These are phyloP conservation scores for Pelargonium australe DNA, from an alignment of 441 rosid species.

Conservation along the genomic window DNA sequence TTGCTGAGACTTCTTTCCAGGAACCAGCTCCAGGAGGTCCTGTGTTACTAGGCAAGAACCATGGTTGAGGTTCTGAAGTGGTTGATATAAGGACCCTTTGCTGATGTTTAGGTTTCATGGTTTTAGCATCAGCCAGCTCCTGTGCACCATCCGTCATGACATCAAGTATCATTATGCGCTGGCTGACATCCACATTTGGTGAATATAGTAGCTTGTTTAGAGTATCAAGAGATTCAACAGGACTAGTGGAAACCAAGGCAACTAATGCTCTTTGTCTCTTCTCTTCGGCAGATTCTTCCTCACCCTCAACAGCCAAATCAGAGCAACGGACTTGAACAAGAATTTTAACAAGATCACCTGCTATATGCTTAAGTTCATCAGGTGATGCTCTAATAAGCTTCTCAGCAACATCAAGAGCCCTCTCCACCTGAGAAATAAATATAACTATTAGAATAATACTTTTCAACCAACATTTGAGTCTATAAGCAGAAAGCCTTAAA, in stretches of 20 bases:
- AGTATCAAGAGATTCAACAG: constrained; percentile 68
- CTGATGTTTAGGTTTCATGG: constrained; percentile 47
- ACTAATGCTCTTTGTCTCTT: constrained; percentile 82
- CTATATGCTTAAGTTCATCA: constrained; percentile 75
- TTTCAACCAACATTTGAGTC: constrained; percentile 11
- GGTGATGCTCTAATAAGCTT: constrained; percentile 92
- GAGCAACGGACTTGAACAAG: constrained; percentile 91
- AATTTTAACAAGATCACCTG: constrained; percentile 71
- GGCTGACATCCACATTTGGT: constrained; percentile 84
- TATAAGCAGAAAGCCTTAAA: not conserved
- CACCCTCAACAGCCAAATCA: constrained; percentile 79
- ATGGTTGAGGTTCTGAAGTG: constrained; percentile 75
- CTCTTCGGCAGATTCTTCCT: constrained; percentile 95
- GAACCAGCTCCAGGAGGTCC: constrained; percentile 61
- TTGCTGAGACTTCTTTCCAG: constrained; percentile 75
- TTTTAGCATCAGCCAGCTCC: constrained; percentile 75
- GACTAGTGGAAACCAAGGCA: constrained; percentile 71
- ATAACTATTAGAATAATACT: constrained; percentile 11
- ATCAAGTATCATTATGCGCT: constrained; percentile 95
- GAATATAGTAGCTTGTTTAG: constrained; percentile 65
- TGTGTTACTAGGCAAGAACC: constrained; percentile 79
- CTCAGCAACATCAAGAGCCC: constrained; percentile 78
- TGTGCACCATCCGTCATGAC: constrained; percentile 89
- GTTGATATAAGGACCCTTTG: constrained; percentile 50
- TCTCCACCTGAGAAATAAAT: constrained; percentile 59